phyloP scores from a whole-genome alignment of 1,284 basidiomycete genomes.

The Xerocomus minutiporus region DNA sequence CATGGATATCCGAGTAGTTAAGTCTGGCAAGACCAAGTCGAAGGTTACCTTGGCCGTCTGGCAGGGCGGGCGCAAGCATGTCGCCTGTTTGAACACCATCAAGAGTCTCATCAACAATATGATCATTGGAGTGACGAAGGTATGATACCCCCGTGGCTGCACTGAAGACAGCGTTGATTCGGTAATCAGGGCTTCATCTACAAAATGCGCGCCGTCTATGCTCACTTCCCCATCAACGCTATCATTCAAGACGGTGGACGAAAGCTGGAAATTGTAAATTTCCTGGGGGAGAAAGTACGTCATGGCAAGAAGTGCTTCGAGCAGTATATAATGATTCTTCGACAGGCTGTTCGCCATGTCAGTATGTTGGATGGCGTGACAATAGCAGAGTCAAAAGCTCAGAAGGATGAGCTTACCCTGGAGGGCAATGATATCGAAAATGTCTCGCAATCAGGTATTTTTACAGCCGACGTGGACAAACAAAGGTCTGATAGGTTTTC shows the following conservation, averaged over 20 bases:
- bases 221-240: constrained; percentile 99
- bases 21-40: constrained; percentile 57
- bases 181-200: constrained; percentile 88
- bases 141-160: background rate
- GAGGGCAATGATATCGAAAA: constrained; percentile 94
- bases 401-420: constrained; percentile 95
- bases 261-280: constrained; percentile 95
- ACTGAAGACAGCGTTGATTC: constrained; percentile 2
- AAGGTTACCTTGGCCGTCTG: constrained; percentile 93
- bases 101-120: constrained; percentile 95
- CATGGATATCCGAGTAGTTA: constrained; percentile 91
- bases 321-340: constrained; percentile 1
- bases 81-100: constrained; percentile 96
- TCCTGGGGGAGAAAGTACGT: constrained; percentile 88
- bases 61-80: constrained; percentile 98
- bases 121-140: constrained; percentile 96
- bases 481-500: constrained; percentile 4
- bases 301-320: background rate
- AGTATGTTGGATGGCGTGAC: constrained; percentile 89
- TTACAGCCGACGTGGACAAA: background rate
- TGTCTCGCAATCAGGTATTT: constrained; percentile 86
- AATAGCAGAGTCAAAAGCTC: constrained; percentile 85
- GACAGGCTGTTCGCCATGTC: constrained; percentile 86
- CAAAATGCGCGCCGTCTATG: constrained; percentile 99
- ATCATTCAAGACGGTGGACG: constrained; percentile 85